Evolutionary conservation across 2,329 filamentous ascomycete species (phyloP), one percentile per base, ranked within the genome.

Genomic region (Colletotrichum graminicola): DNA sequence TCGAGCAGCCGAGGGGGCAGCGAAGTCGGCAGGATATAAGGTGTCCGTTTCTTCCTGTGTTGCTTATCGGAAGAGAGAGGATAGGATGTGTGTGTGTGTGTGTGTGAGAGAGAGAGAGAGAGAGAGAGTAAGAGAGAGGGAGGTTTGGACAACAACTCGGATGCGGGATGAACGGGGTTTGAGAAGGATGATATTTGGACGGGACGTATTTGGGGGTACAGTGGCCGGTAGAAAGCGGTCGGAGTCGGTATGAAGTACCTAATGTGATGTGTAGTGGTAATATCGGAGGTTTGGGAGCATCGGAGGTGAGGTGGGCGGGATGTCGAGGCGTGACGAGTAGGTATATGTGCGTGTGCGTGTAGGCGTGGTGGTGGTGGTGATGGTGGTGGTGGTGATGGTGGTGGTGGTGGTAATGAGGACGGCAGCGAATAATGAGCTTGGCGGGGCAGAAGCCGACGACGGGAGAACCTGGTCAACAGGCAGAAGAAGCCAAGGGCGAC

Each of bases 401-500:
- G 61, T 55, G n/a, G 16, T 51, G 47, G 23, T 29, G 47, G 47
- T 23, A 62, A 41, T 29, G 43, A 55, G 32, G 26, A 65, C 23
- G 54, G 52, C 55, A 11, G 29, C 29, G 45, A 64, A 52, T 61
- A 57, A 52, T 59, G 26, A 60, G 61, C 61, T 65, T 54, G 68
- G 68, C 65, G 64, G 57, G 43, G 64, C 57, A 29, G 43, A 62
- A 45, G 39, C 62, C 68, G 61, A 60, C 49, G 68, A 60, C 39
- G 65, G 59, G 68, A 63, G 47, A 45, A 68, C 68, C 68, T 68
- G 65, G 65, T 71, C 68, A 68, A 71, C 65, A 68, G 64, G 68
- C 68, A 71, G 65, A 71, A 68, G 65, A 71, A 71, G 63, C 68
- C 64, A 68, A 68, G 65, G 51, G 45, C 14, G 21, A 29, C 7